A percentile compares a stretch with the other conserved stretches of the same genome.
phyloP scores from a whole-genome alignment of 2,329 filamentous ascomycete genomes.

The Ophiostoma quercus region DNA sequence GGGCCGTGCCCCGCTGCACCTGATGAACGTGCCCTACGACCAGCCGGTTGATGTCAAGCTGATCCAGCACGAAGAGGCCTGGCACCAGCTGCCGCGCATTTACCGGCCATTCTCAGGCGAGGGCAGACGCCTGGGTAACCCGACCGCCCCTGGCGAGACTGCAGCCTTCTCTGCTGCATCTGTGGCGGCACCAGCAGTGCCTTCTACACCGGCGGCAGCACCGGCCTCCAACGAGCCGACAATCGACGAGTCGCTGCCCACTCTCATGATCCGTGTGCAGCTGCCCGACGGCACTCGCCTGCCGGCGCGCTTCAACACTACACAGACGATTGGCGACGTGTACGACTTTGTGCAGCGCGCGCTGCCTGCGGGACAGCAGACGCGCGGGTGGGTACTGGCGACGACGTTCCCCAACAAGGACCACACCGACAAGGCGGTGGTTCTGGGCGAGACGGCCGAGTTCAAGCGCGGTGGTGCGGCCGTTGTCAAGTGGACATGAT shows the following conservation, averaged over 20 bases:
- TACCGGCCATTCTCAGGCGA: conserved; percentile 70
- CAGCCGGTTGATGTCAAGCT: conserved; percentile 77
- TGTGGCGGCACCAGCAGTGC: conserved; percentile 19
- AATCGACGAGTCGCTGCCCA: conserved; percentile 63
- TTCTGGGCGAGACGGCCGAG: conserved; percentile 56
- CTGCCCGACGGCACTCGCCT: conserved; percentile 72
- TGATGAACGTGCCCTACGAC: conserved; percentile 70
- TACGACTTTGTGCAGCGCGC: conserved; percentile 69
- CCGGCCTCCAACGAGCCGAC: conserved; percentile 33
- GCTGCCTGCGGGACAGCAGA: conserved; percentile 48
- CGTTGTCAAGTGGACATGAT: conserved; percentile 54
- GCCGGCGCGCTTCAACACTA: conserved; percentile 75
- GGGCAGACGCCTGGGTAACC: conserved; percentile 70
- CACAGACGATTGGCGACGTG: conserved; percentile 70
- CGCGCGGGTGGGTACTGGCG: conserved; percentile 66
- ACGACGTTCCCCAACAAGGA: conserved; percentile 83
- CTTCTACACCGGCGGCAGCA: conserved; percentile 34
- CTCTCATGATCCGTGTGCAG: conserved; percentile 67
- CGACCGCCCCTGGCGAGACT: conserved; percentile 44
- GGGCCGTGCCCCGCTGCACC: conserved; percentile 68
- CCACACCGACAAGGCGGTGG: conserved; percentile 59
- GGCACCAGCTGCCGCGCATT: conserved; percentile 64
- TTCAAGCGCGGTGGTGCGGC: conserved; percentile 62
- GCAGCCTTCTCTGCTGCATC: conserved; percentile 32
- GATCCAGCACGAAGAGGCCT: conserved; percentile 69